Base-by-base conservation (phyloP, 2,329 filamentous ascomycete genomes). In the Pseudogymnoascus pannorum region DNA sequence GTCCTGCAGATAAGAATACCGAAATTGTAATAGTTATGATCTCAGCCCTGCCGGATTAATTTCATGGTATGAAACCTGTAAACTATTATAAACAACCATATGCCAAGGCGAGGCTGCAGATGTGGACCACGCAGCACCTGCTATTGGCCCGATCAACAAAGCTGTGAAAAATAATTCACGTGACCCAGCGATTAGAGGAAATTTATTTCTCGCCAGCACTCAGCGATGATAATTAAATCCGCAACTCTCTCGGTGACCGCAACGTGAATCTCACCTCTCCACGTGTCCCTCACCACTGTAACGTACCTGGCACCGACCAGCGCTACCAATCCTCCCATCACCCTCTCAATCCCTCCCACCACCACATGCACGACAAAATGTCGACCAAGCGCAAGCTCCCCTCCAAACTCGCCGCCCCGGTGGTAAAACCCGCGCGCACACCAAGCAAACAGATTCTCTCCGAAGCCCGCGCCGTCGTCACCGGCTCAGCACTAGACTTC, bases 351-450 rank as follows among this genome's bases (percentile, higher is more conserved):
- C 5, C 18, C 29, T 18, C 54, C 11, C 31, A 33, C 48, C 12
- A 40, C 7, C 16, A 36, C 38, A 26, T n/a, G 31, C 57, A n/a
- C n/a, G n/a, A n/a, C n/a, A n/a, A n/a, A 60, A 60, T 42, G 42
- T 63, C 64, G 64, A 84, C 83, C 48, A 87, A 85, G 74, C 77
- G 83, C 71, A 87, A 85, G 78, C 76, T 79, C 62, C 75, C 81
- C 63, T 77, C 78, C 62, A 81, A 81, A 74, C 76, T 87, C 68
- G 82, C 81, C 62, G 75, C 79, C 63, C 85, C 85, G 0, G 75
- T 78, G 12, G 75, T 81, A 63, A 82, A 79, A 7, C 72, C 75
- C 78, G 61, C 79, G 76, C 69, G 82, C 82, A 62, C 83, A 81
- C 70, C 77, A 2, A 73, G 75, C 54, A 83, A 79, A 69, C 72